Conservation (phyloP, 2,329 filamentous ascomycete species). For the Trichoderma sp. region DNA sequence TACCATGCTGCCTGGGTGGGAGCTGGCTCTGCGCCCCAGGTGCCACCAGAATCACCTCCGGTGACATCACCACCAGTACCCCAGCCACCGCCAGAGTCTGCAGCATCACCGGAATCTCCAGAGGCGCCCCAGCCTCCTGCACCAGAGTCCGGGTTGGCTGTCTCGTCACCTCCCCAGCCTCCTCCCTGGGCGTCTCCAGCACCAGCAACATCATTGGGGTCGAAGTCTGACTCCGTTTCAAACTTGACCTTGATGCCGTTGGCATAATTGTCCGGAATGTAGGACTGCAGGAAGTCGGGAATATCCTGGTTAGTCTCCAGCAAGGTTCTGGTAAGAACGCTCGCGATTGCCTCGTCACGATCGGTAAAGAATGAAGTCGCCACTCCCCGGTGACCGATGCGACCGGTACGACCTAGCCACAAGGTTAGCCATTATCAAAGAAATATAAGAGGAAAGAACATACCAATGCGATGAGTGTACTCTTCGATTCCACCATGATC, state of each 20-base stretch:
- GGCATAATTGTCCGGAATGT: conserved; percentile 54
- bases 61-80: background rate
- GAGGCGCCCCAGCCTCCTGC: conserved; percentile 24
- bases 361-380: conserved; percentile 89
- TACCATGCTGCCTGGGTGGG: background rate
- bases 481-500: conserved; percentile 86
- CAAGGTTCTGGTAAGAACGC: conserved; percentile 74
- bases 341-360: conserved; percentile 67
- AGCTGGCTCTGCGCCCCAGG: conserved; percentile 14
- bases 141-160: conserved; percentile 4
- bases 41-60: background rate
- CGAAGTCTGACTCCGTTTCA: conserved; percentile 55
- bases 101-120: background rate
- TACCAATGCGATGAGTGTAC: conserved; percentile 92
- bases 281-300: conserved; percentile 74
- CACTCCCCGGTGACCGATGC: conserved; percentile 82
- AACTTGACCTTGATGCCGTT: conserved; percentile 49
- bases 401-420: conserved; percentile 75
- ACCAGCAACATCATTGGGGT: conserved; percentile 37
- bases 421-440: background rate
- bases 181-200: conserved; percentile 24
- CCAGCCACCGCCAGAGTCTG: conserved; percentile 15
- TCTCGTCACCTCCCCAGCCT: conserved; percentile 17
- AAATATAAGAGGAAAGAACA: conserved; percentile 27
- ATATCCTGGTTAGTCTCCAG: conserved; percentile 75